phyloP scores from a whole-genome alignment of 495 filamentous ascomycete genomes.

The Xylaria cubensis region DNA sequence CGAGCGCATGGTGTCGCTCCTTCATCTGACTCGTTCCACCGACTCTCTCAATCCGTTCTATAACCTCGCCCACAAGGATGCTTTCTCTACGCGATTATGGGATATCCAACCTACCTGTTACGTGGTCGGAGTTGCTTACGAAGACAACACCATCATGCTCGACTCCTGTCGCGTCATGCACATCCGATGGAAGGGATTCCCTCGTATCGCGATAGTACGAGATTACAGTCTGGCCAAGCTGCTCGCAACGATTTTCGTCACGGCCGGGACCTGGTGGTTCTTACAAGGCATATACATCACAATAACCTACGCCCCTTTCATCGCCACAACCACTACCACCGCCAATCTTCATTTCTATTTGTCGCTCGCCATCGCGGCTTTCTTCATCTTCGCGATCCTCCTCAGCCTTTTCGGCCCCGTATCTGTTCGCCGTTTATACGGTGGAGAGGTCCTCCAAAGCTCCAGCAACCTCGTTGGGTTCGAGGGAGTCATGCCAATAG shows the following conservation, averaged over 20 bases:
- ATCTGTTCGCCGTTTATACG: constrained; percentile 24
- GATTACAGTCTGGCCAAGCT: background rate
- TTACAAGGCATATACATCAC: background rate
- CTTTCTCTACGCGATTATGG: constrained; percentile 44
- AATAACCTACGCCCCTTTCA: background rate
- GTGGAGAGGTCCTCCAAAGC: constrained; percentile 32
- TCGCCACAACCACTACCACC: background rate
- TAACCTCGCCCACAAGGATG: background rate
- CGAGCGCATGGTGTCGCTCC: constrained; percentile 52
- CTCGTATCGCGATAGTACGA: background rate
- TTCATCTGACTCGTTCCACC: constrained; percentile 33
- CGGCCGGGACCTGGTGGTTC: constrained; percentile 24
- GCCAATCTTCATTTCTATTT: background rate
- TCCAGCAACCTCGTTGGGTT: constrained; percentile 33
- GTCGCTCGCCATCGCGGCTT: background rate
- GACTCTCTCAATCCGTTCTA: constrained; percentile 43
- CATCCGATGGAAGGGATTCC: constrained; percentile 17
- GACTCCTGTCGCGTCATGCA: constrained; percentile 33
- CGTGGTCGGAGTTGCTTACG: constrained; percentile 40
- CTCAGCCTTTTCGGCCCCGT: constrained; percentile 27
- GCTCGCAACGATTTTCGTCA: constrained; percentile 24
- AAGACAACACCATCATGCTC: constrained; percentile 49
- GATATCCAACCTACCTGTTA: constrained; percentile 48
- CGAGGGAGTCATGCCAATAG: constrained; percentile 35
- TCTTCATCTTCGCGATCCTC: constrained; percentile 19